These are phyloP conservation scores for Basidiobolus meristosporus DNA, from an alignment of 371 early-diverging fungal species.

Conservation along the genomic window DNA sequence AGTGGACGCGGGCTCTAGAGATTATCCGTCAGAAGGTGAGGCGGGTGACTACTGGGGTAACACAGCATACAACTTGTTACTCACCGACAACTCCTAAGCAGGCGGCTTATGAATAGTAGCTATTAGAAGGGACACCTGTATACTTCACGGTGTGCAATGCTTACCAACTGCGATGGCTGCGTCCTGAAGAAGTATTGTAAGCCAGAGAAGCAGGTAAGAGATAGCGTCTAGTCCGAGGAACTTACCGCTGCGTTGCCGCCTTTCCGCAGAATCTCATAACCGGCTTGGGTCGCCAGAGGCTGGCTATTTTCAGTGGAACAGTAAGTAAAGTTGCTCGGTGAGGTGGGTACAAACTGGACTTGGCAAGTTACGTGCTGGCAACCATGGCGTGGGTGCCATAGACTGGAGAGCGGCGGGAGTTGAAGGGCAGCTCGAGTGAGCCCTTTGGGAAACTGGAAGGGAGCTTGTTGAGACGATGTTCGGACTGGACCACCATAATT, in stretches of 20 bases:
- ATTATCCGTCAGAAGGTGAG: too few relatives aligned
- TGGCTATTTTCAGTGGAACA: slow-evolving; percentile 27
- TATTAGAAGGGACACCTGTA: too few relatives aligned
- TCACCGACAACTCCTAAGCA: slow-evolving; percentile 37
- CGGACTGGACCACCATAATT: too few relatives aligned
- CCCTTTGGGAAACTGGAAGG: too few relatives aligned
- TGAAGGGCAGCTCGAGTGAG: too few relatives aligned
- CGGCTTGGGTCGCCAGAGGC: slow-evolving; percentile 61
- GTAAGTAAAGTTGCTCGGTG: too few relatives aligned
- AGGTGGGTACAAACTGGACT: neutral
- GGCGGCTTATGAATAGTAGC: slow-evolving; percentile 22
- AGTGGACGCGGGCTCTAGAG: slow-evolving; percentile 64
- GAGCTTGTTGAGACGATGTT: too few relatives aligned
- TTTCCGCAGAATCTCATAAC: slow-evolving; percentile 50
- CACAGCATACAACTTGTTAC: too few relatives aligned
- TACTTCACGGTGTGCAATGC: neutral
- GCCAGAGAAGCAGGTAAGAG: too few relatives aligned
- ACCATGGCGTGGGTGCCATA: slow-evolving; percentile 25
- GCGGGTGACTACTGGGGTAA: too few relatives aligned
- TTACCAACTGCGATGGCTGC: slow-evolving; percentile 61
- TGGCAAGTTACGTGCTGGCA: slow-evolving; percentile 8
- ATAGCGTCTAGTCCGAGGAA: too few relatives aligned
- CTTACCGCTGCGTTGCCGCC: slow-evolving; percentile 84
- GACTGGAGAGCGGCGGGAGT: slow-evolving; percentile 12
- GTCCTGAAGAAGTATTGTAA: too few relatives aligned